Conservation (phyloP, 1,139 yeast genomes). For the Sugiyamaella xylanicola region DNA sequence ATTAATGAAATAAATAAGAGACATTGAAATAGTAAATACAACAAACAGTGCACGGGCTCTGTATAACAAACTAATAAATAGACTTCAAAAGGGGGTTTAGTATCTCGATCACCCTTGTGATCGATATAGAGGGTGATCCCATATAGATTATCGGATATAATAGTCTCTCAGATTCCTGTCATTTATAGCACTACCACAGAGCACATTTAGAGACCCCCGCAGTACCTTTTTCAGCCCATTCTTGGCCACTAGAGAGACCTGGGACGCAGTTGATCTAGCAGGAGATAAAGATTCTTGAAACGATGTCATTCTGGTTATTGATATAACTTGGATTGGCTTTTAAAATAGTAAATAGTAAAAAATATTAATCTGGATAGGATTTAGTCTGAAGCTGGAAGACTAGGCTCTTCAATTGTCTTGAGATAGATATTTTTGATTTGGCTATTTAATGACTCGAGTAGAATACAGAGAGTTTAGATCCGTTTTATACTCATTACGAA, state of each 20-base stretch:
- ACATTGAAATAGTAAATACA: not conserved
- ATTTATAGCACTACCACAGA: slow-evolving; percentile 5
- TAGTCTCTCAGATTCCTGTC: not conserved
- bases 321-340: too few species aligned
- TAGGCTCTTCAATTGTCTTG: too few species aligned
- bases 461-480: too few species aligned
- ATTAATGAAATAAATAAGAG: not conserved
- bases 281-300: slow-evolving; percentile 1
- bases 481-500: too few species aligned
- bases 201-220: not conserved
- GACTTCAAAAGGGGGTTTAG: not conserved
- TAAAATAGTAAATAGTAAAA: too few species aligned
- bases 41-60: too few species aligned
- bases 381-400: too few species aligned
- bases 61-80: too few species aligned
- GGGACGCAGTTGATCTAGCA: slow-evolving; percentile 1
- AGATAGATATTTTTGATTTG: too few species aligned
- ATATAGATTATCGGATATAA: not conserved
- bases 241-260: not conserved
- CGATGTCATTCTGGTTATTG: not conserved
- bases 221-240: not conserved
- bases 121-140: not conserved
- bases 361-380: too few species aligned
- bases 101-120: not conserved
- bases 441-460: too few species aligned